Conservation (phyloP, 148 eudicot genomes). For the Pouteria glomerata region DNA sequence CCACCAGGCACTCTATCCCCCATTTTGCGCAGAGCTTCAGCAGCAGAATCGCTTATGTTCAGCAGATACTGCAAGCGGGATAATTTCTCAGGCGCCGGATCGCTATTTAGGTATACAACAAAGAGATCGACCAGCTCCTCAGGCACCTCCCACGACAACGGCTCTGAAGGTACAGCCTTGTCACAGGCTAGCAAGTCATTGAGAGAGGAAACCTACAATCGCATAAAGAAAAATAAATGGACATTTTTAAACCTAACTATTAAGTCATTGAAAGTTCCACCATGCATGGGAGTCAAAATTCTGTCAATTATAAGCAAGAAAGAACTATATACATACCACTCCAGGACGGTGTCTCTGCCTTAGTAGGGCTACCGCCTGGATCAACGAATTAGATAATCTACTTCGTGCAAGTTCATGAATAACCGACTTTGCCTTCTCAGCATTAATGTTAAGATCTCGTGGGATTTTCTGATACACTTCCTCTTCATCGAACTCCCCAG, state of each 20-base stretch:
- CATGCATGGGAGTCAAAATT: background rate
- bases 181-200: slow-evolving; percentile 85
- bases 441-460: slow-evolving; percentile 57
- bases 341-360: slow-evolving; percentile 76
- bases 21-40: slow-evolving; percentile 46
- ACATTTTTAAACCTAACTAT: background rate
- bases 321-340: slow-evolving; percentile 56
- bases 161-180: slow-evolving; percentile 82
- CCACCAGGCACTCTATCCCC: slow-evolving; percentile 32
- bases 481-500: slow-evolving; percentile 87
- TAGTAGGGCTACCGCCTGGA: slow-evolving; percentile 73
- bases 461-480: slow-evolving; percentile 86
- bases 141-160: slow-evolving; percentile 72
- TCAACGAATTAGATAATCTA: slow-evolving; percentile 61
- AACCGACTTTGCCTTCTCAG: slow-evolving; percentile 60
- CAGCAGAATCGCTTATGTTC: slow-evolving; percentile 61
- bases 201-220: slow-evolving; percentile 60
- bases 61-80: slow-evolving; percentile 69
- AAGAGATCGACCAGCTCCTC: slow-evolving; percentile 77
- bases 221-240: background rate
- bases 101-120: slow-evolving; percentile 48
- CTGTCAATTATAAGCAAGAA: background rate
- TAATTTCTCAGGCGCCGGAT: slow-evolving; percentile 56
- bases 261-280: background rate
- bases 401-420: slow-evolving; percentile 70